Conservation (phyloP, 805 yeast species). For the Metschnikowia aberdeeniae region DNA sequence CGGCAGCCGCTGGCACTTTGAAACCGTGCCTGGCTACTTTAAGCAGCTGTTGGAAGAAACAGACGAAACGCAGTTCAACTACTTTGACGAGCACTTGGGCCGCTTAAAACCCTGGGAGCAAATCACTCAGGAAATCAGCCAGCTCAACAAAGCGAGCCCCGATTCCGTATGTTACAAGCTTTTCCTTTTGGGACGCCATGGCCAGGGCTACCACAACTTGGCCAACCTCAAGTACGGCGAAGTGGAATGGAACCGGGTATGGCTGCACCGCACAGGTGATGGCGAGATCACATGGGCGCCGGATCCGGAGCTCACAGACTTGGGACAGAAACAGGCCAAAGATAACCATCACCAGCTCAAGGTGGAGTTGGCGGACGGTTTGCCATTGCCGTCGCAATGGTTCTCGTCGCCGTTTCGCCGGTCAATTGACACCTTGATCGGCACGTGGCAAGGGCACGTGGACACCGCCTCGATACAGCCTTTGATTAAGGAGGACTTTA, state of each 20-base stretch:
- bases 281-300: conserved; percentile 49
- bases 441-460: conserved; percentile 42
- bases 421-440: conserved; percentile 45
- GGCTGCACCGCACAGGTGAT: conserved; percentile 43
- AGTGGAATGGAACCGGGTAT: conserved; percentile 42
- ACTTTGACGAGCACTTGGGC: conserved; percentile 44
- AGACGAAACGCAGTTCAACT: conserved; percentile 40
- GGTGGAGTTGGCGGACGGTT: conserved; percentile 28
- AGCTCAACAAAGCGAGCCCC: conserved; percentile 30
- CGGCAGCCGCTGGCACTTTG: conserved; percentile 35
- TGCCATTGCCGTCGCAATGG: conserved; percentile 36
- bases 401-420: conserved; percentile 51
- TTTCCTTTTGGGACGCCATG: conserved; percentile 48
- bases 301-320: conserved; percentile 47
- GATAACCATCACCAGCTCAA: conserved; percentile 42
- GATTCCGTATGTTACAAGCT: conserved; percentile 39
- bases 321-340: conserved; percentile 43
- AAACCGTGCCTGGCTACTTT: conserved; percentile 41
- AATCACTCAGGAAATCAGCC: conserved; percentile 21
- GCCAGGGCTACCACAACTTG: conserved; percentile 51
- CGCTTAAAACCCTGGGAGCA: conserved; percentile 24
- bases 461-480: conserved; percentile 27
- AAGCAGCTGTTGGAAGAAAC: conserved; percentile 41
- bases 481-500: conserved; percentile 40
- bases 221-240: conserved; percentile 46